These are phyloP conservation scores for Dendrostoma leiphaemia DNA, from an alignment of 2,329 filamentous ascomycete species.

Conservation along the genomic window DNA sequence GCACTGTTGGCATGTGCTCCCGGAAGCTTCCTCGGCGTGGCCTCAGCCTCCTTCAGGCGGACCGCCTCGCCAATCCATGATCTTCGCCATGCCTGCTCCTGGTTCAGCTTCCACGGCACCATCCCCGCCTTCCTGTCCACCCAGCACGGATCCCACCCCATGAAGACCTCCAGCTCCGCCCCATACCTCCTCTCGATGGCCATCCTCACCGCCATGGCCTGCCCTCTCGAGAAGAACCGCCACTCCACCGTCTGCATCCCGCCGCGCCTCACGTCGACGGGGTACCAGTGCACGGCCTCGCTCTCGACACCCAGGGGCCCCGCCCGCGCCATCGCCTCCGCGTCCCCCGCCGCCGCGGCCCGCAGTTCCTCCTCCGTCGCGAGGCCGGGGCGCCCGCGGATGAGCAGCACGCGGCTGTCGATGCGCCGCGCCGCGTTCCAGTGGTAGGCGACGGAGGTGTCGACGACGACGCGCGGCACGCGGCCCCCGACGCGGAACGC, in stretches of 20 bases:
- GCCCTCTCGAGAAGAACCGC: background rate
- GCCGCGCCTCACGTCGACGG: background rate
- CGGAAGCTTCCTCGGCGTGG: too few relatives aligned
- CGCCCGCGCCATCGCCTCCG: background rate
- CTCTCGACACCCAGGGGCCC: background rate
- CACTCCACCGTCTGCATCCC: background rate
- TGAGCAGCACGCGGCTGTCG: background rate
- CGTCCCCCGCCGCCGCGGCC: background rate
- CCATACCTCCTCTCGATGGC: background rate
- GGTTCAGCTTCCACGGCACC: background rate
- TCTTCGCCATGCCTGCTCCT: background rate
- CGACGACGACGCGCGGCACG: background rate
- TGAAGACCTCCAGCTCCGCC: background rate
- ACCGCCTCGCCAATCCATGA: background rate
- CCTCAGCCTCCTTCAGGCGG: background rate
- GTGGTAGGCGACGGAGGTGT: background rate
- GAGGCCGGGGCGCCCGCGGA: background rate
- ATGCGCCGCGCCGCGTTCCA: background rate
- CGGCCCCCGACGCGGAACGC: background rate
- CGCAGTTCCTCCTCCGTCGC: background rate
- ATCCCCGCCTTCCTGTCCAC: background rate
- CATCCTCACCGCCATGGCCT: background rate
- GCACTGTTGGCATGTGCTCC: too few relatives aligned
- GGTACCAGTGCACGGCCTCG: background rate
- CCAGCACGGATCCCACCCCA: conserved; percentile 4